phyloP scores from a whole-genome alignment of 2,329 filamentous ascomycete species.

The Diaporthe amygdali region DNA sequence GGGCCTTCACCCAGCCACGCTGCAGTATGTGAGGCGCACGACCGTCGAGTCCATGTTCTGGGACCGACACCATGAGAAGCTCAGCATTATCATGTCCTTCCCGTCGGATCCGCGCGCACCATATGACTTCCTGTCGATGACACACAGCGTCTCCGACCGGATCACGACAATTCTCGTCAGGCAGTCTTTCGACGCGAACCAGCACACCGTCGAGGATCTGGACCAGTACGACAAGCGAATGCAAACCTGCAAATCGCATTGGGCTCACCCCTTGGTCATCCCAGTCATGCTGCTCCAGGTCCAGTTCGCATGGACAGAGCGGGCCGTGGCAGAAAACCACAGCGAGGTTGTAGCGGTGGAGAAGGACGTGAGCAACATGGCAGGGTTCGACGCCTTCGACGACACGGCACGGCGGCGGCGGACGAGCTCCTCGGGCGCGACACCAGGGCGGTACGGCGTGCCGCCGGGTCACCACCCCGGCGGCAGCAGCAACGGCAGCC shows the following conservation, averaged over 20 bases:
- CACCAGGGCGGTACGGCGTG: not conserved
- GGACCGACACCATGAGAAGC: conserved; percentile 42
- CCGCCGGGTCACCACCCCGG: conserved; percentile 8
- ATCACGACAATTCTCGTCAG: conserved; percentile 47
- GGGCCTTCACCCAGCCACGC: conserved; percentile 44
- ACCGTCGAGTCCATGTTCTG: conserved; percentile 46
- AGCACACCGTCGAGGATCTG: conserved; percentile 47
- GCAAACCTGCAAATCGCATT: conserved; percentile 48
- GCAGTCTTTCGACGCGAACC: conserved; percentile 47
- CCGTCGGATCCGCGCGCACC: conserved; percentile 49
- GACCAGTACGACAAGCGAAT: conserved; percentile 52
- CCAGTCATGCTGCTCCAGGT: conserved; percentile 53
- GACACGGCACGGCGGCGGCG: conserved; percentile 18
- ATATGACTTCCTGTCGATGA: conserved; percentile 53
- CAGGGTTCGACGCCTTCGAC: conserved; percentile 41
- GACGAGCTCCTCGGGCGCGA: conserved; percentile 27
- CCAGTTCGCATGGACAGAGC: conserved; percentile 49
- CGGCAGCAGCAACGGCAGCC: conserved; percentile 21
- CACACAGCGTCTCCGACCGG: conserved; percentile 45
- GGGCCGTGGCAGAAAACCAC: conserved; percentile 49
- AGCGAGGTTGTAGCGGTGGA: conserved; percentile 47
- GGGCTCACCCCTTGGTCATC: conserved; percentile 51
- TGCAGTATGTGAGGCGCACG: conserved; percentile 44
- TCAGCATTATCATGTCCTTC: conserved; percentile 50
- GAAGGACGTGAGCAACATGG: conserved; percentile 47